Evolutionary conservation across 371 early-diverging fungal genomes (phyloP), one percentile per base, ranked within the genome.

Genomic region (Rhizopus stolonifer): DNA sequence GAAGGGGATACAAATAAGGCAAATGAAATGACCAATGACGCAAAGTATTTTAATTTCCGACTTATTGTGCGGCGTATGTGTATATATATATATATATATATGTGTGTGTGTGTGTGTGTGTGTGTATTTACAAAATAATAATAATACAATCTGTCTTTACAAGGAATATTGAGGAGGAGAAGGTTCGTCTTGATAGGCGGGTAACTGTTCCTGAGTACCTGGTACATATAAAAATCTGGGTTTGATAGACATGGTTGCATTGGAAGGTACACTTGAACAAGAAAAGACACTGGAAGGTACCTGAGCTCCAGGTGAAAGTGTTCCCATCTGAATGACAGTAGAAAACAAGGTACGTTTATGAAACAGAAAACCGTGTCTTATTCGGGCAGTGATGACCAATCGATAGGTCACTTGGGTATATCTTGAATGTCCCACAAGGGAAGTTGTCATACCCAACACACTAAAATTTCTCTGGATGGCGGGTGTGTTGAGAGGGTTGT

Each of bases 391-490:
- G 17, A 64, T 47, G 10, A 42, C 17, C 5, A 64, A 25, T 4
- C 43, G 39, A 11, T 64, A 64, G 1, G 29, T 31, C n/a, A 64
- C 32, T n/a, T 44, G 50, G 31, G 59, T 26, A 19, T 59, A 22
- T 6, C 44, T 49, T 18, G 64, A 64, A 29, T 51, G 48, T 5
- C 31, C 25, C 2, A 52, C 13, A 25, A 34, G 33, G 3, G 55
- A 42, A 0, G 56, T 52, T 25, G 64, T 64, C 59, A 61, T 56
- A 1, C 57, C 62, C 18, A 61, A n/a, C 11, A 61, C 49, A 25
- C 49, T 56, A 38, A 61, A 52, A 19, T 61, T 61, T 21, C 44
- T 56, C 1, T 33, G 34, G n/a, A 52, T 33, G 4, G 31, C 44
- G 1, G 47, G 17, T 7, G 47, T 31, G 9, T 55, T 51, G n/a